Percentiles rank a stretch among this genome's conserved stretches.
These are phyloP conservation scores for Xylaria sp. DNA, from an alignment of 2,329 filamentous ascomycete genomes.

Conservation along the genomic window DNA sequence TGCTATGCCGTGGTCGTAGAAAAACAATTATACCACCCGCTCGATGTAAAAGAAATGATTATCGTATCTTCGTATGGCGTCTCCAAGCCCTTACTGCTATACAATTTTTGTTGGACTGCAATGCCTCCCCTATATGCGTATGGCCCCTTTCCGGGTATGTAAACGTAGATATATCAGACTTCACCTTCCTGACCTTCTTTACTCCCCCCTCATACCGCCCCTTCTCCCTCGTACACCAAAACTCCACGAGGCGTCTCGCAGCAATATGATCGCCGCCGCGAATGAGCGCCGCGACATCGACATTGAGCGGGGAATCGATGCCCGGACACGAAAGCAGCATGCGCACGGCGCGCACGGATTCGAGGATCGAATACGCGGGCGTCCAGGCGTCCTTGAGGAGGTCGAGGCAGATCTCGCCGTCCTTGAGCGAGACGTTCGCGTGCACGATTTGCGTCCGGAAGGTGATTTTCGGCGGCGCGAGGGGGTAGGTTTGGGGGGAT, in stretches of 20 bases:
- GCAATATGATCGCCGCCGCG: slow-evolving; percentile 63
- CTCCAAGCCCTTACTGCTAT: not conserved
- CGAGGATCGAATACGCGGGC: slow-evolving; percentile 74
- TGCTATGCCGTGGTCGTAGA: too few species aligned
- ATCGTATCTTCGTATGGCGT: slow-evolving; percentile 8
- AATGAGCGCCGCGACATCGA: slow-evolving; percentile 69
- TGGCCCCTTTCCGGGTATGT: too few species aligned
- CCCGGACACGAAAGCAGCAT: slow-evolving; percentile 64
- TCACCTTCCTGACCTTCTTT: not conserved
- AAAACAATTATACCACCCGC: too few species aligned
- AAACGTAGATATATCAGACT: not conserved
- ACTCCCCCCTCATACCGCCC: slow-evolving; percentile 44
- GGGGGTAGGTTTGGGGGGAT: slow-evolving; percentile 78
- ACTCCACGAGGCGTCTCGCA: slow-evolving; percentile 64
- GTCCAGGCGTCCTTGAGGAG: slow-evolving; percentile 76
- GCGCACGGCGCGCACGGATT: slow-evolving; percentile 66
- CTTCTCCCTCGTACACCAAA: slow-evolving; percentile 52
- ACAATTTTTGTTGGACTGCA: too few species aligned
- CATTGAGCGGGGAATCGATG: slow-evolving; percentile 70
- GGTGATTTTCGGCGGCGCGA: slow-evolving; percentile 66
- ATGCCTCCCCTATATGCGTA: too few species aligned
- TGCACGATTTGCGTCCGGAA: slow-evolving; percentile 85
- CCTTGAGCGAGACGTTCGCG: slow-evolving; percentile 65
- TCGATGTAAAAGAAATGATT: not conserved
- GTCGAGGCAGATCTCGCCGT: slow-evolving; percentile 91